Percentiles rank a stretch among this genome's conserved stretches.
Evolutionary conservation across 768 basidiomycete genomes (phyloP).

Genomic region (Boletus pseudo-olivaceus): DNA sequence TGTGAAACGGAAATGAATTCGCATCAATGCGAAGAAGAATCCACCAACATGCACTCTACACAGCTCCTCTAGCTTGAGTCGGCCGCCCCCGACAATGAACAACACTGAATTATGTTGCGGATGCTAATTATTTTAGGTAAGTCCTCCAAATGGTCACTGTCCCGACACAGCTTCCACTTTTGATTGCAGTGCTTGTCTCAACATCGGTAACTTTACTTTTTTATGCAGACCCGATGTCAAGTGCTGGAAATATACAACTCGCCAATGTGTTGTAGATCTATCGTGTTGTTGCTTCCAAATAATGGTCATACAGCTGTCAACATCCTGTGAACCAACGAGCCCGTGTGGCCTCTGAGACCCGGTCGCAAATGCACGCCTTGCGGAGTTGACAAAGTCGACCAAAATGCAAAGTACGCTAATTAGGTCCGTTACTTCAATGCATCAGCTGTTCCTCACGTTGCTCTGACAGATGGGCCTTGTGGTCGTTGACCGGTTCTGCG

Average conservation of each 20-base stretch:
- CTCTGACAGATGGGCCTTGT: constrained; percentile 32
- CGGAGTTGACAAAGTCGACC: constrained; percentile 29
- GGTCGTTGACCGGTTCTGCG: constrained; percentile 25
- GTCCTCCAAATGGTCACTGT: constrained; percentile 7
- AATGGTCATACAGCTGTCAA: constrained; percentile 26
- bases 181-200: constrained; percentile 18
- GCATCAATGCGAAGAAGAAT: constrained; percentile 22
- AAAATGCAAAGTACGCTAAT: constrained; percentile 34
- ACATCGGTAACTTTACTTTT: constrained; percentile 16
- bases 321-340: constrained; percentile 11
- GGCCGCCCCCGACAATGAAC: constrained; percentile 23
- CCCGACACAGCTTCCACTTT: constrained; percentile 18
- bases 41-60: constrained; percentile 17
- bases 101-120: constrained; percentile 17
- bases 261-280: constrained; percentile 26
- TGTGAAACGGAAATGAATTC: constrained; percentile 33
- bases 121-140: constrained; percentile 26
- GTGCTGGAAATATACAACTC: constrained; percentile 22
- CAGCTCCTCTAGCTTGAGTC: constrained; percentile 17
- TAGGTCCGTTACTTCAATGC: constrained; percentile 29
- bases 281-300: constrained; percentile 20
- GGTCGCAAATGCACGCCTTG: constrained; percentile 25
- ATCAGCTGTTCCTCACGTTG: constrained; percentile 27
- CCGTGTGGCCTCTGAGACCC: constrained; percentile 26
- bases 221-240: constrained; percentile 19